Percentiles rank a stretch among this genome's conserved stretches.
Conservation (phyloP, 148 eudicot species). For the Euryodendron excelsum region DNA sequence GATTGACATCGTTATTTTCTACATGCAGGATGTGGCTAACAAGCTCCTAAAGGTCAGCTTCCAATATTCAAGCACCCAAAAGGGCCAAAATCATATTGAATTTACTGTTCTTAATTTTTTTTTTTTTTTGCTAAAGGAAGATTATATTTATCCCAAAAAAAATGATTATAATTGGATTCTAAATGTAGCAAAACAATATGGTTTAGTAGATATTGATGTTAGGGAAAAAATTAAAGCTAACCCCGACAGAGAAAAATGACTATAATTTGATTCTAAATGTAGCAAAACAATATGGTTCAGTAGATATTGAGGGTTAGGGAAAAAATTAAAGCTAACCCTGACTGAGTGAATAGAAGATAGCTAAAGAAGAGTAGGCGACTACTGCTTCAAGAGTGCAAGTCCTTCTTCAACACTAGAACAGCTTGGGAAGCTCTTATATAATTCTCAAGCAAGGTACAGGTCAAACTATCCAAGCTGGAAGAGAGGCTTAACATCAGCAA, state of each 20-base stretch:
- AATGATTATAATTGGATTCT: neutral
- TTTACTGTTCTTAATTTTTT: neutral
- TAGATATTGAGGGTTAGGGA: neutral
- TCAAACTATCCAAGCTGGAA: neutral
- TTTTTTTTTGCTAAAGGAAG: neutral
- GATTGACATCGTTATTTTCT: no score
- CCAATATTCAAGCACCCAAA: neutral
- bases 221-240: neutral
- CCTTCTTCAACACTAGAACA: neutral
- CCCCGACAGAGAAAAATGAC: neutral
- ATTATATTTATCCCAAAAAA: neutral
- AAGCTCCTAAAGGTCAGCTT: neutral
- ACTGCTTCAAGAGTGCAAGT: neutral
- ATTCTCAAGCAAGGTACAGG: neutral
- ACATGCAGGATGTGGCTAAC: no score
- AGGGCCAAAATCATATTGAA: neutral
- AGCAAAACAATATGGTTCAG: neutral
- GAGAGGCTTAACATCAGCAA: neutral
- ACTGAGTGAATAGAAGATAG: neutral
- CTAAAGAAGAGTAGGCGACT: no score
- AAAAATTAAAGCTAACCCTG: neutral
- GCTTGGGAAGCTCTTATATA: slow-evolving; percentile 7
- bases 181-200: neutral
- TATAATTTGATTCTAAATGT: neutral
- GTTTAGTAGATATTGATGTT: neutral